These are phyloP conservation scores for Prunus fruticosa DNA, from an alignment of 306 rosid species.

Conservation along the genomic window DNA sequence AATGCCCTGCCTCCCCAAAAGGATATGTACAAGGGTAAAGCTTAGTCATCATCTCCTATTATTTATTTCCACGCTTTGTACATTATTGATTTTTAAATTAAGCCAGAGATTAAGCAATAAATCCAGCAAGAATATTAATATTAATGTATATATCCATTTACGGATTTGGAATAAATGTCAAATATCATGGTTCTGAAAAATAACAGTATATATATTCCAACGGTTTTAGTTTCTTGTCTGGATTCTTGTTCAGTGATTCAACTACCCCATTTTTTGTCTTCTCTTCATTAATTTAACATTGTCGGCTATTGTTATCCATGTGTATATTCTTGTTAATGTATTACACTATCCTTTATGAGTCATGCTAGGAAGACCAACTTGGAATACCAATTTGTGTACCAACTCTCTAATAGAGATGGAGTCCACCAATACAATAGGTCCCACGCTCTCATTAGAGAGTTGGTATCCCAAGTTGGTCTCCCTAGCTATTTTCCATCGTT, in stretches of 20 bases:
- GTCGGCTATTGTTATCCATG: not conserved
- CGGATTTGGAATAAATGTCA: conserved; percentile 2
- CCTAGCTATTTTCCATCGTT: too few species aligned
- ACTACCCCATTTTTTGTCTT: not conserved
- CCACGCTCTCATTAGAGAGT: too few species aligned
- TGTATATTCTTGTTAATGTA: not conserved
- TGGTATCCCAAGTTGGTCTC: too few species aligned
- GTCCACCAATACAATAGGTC: too few species aligned
- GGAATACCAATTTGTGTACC: too few species aligned
- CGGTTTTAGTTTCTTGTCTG: not conserved
- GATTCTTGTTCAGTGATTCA: not conserved
- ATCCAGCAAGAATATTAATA: not conserved
- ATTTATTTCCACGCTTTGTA: conserved; percentile 32
- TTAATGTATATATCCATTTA: not conserved
- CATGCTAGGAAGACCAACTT: too few species aligned
- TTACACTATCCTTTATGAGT: not conserved
- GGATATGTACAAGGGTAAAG: conserved; percentile 4
- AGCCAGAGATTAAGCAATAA: not conserved
- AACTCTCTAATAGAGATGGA: too few species aligned
- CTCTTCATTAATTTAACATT: not conserved
- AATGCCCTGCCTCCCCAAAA: not conserved
- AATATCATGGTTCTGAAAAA: not conserved
- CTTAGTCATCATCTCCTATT: conserved; percentile 29
- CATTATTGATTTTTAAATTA: too few species aligned
- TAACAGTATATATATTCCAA: not conserved